Base-by-base conservation (phyloP, 108 stramenopile genomes). In the Nannochloropsis gaditana region DNA sequence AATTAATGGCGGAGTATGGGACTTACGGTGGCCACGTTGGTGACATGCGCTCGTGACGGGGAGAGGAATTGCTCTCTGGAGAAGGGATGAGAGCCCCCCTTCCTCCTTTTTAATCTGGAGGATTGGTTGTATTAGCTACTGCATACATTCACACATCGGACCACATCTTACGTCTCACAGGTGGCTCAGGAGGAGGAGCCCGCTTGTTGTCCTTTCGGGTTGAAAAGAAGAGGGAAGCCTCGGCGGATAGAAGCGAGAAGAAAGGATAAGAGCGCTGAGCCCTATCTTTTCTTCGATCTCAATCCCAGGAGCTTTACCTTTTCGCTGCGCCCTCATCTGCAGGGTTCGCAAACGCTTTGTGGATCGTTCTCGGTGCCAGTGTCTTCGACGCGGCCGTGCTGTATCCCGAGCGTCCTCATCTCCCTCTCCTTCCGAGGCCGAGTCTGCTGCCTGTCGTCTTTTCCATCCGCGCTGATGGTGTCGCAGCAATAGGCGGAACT, bases 181-280 rank as follows among this genome's bases (percentile, higher is more conserved):
- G 59, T 73, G 6, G 59, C 59, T 73, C n/a, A n/a, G 59, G 59
- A 73, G 59, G 59, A 73, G 59, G 59, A 73, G 59, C 59, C 59
- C 59, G 6, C 59, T 73, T 73, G 59, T 73, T 73, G 59, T 73
- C 59, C 59, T 73, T 31, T 73, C 15, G 59, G 59, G 59, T 73
- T 73, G n/a, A 73, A 73, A 8, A 4, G 59, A 73, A 73, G n/a
- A 4, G 59, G 59, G 59, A 73, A n/a, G 59, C 59, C 59, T n/a
- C 59, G 19, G n/a, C 59, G 31, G 59, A 73, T n/a, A 50, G 11
- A 11, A 10, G 47, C 47, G n/a, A 73, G 59, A n/a, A 73, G 59
- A 3, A 73, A 73, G 59, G 59, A 73, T 15, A 2, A 73, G 59
- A 73, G 59, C 59, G 59, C n/a, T n/a, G 59, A 5, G 59, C 59